A percentile compares a stretch with the other conserved stretches of the same genome.
phyloP scores from a whole-genome alignment of 768 basidiomycete genomes.

The Boletellus emodensis region DNA sequence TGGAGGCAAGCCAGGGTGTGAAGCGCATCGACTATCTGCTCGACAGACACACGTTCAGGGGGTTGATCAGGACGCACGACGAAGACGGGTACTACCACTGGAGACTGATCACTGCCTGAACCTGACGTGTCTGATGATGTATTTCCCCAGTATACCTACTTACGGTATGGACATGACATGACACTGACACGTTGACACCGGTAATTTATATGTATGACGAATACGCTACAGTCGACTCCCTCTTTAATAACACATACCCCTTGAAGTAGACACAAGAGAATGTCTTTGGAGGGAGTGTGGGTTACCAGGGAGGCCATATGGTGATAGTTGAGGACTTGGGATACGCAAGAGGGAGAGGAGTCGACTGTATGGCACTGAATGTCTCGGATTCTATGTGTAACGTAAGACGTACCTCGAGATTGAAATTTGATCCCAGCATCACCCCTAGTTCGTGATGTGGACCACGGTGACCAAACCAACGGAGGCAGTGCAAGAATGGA shows the following conservation, averaged over 20 bases:
- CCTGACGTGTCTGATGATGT: too few relatives aligned
- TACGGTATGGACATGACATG: not conserved
- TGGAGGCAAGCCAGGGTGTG: conserved; percentile 37
- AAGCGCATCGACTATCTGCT: conserved; percentile 38
- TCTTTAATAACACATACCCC: too few relatives aligned
- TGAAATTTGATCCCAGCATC: not conserved
- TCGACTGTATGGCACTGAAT: too few relatives aligned
- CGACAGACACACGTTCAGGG: conserved; percentile 35
- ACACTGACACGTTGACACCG: too few relatives aligned
- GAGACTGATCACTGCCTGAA: conserved; percentile 23
- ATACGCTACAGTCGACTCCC: too few relatives aligned
- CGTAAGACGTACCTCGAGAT: not conserved
- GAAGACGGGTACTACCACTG: conserved; percentile 30
- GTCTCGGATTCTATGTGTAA: not conserved
- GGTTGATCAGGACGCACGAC: conserved; percentile 31
- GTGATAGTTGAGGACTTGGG: too few relatives aligned
- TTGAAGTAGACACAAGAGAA: too few relatives aligned
- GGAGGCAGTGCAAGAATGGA: not conserved
- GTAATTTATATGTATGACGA: conserved; percentile 1
- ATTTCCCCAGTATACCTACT: not conserved
- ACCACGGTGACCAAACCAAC: not conserved
- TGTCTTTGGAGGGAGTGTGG: too few relatives aligned
- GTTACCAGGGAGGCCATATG: too few relatives aligned
- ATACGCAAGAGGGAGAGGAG: too few relatives aligned
- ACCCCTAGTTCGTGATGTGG: not conserved